Evolutionary conservation across 345 rosid species (phyloP), one percentile per base, ranked within the genome.

Genomic region (Acer saccharum): DNA sequence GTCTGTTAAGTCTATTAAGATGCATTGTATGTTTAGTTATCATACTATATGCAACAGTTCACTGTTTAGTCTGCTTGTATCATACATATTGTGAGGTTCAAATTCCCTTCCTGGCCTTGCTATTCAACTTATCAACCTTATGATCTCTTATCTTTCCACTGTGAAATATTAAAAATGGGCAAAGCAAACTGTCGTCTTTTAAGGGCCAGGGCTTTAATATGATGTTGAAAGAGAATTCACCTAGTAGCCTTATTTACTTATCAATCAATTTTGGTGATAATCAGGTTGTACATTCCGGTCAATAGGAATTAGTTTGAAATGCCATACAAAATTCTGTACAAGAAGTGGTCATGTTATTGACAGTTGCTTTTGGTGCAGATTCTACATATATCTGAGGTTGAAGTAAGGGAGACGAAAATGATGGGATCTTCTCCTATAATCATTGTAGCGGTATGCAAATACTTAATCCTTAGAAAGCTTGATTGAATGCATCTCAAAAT

Each of bases 331-430:
- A 54, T 72, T 70, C 46, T 72, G n/a, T 41, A 12, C 39, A 29
- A 29, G 77, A 61, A 50, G 71, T 20, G 18, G 25, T 20, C 65
- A n/a, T 39, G 58, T 72, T 78, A 43, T 18, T 27, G 65, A 46
- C 39, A 46, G 29, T 20, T 12, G 35, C 41, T 32, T 76, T 65
- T 75, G 27, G 10, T 81, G 79, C 90, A 94, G 99, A 89, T 94
- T 86, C 89, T 97, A 64, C 98, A 94, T 82, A 76, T 93, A 79
- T 94, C 98, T 35, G 99, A 93, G 0, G 93, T 94, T 66, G 97
- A 94, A 73, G 91, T 97, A 41, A 80, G 85, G 78, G 98, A 97
- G 79, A 93, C 88, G 67, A 97, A 93, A 88, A 92, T 94, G 97
- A 89, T 97, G 98, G 99, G 97, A 84, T 87, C 78, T 64, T 84